Evolutionary conservation across 1,139 yeast species (phyloP).

Genomic region (Zygosaccharomyces sapae): DNA sequence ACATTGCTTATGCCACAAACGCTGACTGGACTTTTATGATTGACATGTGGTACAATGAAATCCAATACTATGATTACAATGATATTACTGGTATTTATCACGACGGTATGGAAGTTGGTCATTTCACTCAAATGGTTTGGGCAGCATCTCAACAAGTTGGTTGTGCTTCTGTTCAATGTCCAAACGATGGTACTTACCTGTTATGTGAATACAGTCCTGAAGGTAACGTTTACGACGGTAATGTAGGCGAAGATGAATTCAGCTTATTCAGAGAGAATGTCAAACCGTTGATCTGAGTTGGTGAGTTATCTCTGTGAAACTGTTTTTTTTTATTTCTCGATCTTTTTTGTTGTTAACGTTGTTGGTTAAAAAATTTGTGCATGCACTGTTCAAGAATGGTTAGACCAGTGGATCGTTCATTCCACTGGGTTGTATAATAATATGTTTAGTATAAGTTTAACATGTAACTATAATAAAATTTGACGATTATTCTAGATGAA

Average conservation of each 20-base stretch:
- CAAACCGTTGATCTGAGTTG: conserved; percentile 22
- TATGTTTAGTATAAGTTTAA: not conserved
- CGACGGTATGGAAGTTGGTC: conserved; percentile 42
- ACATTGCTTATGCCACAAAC: conserved; percentile 47
- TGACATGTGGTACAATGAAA: conserved; percentile 66
- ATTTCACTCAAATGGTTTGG: conserved; percentile 73
- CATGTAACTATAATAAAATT: conserved; percentile 4
- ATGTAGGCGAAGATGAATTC: conserved; percentile 30
- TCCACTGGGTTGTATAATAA: conserved; percentile 5
- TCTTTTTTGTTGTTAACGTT: not conserved
- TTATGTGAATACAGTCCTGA: conserved; percentile 63
- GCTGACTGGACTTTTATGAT: conserved; percentile 47
- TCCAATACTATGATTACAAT: conserved; percentile 50
- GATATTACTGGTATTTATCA: conserved; percentile 42
- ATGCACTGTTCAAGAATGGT: not conserved
- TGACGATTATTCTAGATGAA: not conserved
- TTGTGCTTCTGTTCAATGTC: conserved; percentile 56
- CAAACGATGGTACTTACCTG: conserved; percentile 48
- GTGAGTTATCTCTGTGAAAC: not conserved
- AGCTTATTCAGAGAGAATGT: conserved; percentile 53
- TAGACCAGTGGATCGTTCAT: not conserved
- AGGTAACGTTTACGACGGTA: conserved; percentile 52
- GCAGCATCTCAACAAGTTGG: conserved; percentile 52
- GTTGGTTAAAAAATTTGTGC: not conserved
- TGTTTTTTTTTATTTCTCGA: not conserved